These are phyloP conservation scores for Chondrus crispus DNA, from an alignment of 23 red algal species.

Conservation along the genomic window DNA sequence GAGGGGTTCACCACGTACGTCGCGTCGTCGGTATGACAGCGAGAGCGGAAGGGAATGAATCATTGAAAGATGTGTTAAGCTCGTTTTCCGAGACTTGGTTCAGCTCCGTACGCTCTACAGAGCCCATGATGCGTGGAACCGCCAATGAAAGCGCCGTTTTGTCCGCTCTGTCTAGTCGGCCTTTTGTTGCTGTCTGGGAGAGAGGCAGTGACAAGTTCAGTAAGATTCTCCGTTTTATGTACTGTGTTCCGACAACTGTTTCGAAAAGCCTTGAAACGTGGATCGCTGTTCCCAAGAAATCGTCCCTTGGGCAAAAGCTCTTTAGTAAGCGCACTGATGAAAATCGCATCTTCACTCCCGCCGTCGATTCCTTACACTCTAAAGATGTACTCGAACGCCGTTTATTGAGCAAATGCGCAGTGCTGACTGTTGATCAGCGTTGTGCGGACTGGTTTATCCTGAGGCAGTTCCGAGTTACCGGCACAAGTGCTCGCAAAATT, in stretches of 20 bases:
- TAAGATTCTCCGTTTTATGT: slow-evolving; percentile 8
- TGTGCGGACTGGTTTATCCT: neutral
- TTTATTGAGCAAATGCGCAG: neutral
- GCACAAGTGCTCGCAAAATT: neutral
- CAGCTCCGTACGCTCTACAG: neutral
- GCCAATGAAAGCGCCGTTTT: neutral
- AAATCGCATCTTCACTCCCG: neutral
- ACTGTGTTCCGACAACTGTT: neutral
- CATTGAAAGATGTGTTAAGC: neutral
- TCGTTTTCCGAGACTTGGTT: slow-evolving; percentile 1
- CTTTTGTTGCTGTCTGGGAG: neutral
- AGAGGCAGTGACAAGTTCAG: neutral
- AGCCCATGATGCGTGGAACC: neutral
- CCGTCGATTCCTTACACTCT: neutral
- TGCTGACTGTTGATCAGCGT: neutral
- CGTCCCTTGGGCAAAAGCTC: neutral
- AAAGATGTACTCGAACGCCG: neutral
- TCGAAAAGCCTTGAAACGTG: neutral
- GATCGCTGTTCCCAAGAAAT: neutral
- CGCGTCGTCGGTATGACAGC: too few relatives aligned
- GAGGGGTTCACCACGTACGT: too few relatives aligned
- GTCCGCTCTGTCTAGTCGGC: neutral
- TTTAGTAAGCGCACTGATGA: neutral
- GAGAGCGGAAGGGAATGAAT: too few relatives aligned
- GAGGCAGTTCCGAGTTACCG: neutral